phyloP scores from a whole-genome alignment of 1,139 yeast species.

The Pichia sp. region DNA sequence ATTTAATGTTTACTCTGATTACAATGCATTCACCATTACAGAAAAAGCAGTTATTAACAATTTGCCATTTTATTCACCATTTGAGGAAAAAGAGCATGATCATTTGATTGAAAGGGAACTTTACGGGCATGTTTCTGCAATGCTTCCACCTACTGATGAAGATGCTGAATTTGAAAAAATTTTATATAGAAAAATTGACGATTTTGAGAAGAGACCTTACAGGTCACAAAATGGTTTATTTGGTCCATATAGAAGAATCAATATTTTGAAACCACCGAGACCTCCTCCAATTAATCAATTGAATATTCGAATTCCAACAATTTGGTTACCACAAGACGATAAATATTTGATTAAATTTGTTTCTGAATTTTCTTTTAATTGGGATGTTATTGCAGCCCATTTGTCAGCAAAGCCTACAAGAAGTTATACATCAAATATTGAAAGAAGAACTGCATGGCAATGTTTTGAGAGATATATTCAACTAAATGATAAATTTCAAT shows the following conservation, averaged over 20 bases:
- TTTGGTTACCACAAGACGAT: slow-evolving; percentile 95
- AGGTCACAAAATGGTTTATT: slow-evolving; percentile 51
- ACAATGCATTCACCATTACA: slow-evolving; percentile 46
- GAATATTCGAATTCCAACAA: slow-evolving; percentile 80
- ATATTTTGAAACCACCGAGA: slow-evolving; percentile 69
- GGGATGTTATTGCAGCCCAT: slow-evolving; percentile 87
- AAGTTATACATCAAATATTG: slow-evolving; percentile 78
- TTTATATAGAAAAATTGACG: slow-evolving; percentile 44
- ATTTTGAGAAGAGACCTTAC: slow-evolving; percentile 30
- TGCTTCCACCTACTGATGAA: slow-evolving; percentile 55
- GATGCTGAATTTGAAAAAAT: slow-evolving; percentile 55
- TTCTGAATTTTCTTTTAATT: slow-evolving; percentile 82
- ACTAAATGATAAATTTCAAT: slow-evolving; percentile 78
- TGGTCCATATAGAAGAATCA: slow-evolving; percentile 55
- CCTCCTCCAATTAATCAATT: slow-evolving; percentile 80
- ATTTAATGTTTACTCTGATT: slow-evolving; percentile 50
- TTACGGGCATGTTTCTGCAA: slow-evolving; percentile 49
- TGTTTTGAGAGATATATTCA: slow-evolving; percentile 95
- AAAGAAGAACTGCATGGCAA: slow-evolving; percentile 97
- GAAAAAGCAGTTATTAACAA: slow-evolving; percentile 51
- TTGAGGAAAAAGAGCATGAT: slow-evolving; percentile 34
- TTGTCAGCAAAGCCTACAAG: slow-evolving; percentile 58
- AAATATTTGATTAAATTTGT: slow-evolving; percentile 71
- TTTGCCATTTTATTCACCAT: slow-evolving; percentile 50
- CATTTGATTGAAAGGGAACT: slow-evolving; percentile 26